phyloP scores from a whole-genome alignment of 139 green algal genomes.

The Microglena sp. region DNA sequence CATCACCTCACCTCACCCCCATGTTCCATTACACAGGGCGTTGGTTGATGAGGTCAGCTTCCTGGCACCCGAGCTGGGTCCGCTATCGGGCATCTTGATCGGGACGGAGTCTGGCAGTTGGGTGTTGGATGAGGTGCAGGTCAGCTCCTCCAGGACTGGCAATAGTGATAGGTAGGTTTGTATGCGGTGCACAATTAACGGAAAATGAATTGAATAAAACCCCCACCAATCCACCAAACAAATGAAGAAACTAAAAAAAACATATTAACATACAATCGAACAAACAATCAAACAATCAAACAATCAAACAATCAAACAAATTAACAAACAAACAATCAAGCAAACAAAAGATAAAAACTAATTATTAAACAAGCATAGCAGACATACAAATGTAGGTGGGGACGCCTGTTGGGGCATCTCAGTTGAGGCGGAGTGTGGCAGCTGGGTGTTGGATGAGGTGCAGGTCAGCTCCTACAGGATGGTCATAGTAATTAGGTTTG shows the following conservation, averaged over 20 bases:
- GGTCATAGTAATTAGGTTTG: constrained; percentile 38
- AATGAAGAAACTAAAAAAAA: too few relatives aligned
- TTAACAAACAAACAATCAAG: too few relatives aligned
- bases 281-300: too few relatives aligned
- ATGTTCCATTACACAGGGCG: constrained; percentile 60
- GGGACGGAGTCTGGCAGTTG: constrained; percentile 60
- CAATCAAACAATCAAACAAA: too few relatives aligned
- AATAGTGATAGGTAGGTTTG: constrained; percentile 39
- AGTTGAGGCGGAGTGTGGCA: constrained; percentile 58
- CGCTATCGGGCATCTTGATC: constrained; percentile 53
- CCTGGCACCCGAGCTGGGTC: constrained; percentile 55
- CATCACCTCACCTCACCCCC: background rate
- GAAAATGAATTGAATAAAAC: too few relatives aligned
- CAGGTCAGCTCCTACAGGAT: constrained; percentile 50
- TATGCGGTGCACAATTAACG: too few relatives aligned
- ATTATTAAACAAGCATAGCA: too few relatives aligned
- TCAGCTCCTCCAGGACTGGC: constrained; percentile 43
- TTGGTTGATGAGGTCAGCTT: constrained; percentile 58
- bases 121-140: constrained; percentile 56
- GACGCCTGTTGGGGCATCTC: constrained; percentile 45
- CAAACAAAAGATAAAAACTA: too few relatives aligned
- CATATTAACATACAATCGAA: too few relatives aligned
- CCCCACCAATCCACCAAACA: too few relatives aligned
- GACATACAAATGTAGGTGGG: too few relatives aligned
- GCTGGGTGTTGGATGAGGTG: constrained; percentile 60